A percentile compares a stretch with the other conserved stretches of the same genome.
These are phyloP conservation scores for Neolentinus lepideus DNA, from an alignment of 1,284 basidiomycete species.

Conservation along the genomic window DNA sequence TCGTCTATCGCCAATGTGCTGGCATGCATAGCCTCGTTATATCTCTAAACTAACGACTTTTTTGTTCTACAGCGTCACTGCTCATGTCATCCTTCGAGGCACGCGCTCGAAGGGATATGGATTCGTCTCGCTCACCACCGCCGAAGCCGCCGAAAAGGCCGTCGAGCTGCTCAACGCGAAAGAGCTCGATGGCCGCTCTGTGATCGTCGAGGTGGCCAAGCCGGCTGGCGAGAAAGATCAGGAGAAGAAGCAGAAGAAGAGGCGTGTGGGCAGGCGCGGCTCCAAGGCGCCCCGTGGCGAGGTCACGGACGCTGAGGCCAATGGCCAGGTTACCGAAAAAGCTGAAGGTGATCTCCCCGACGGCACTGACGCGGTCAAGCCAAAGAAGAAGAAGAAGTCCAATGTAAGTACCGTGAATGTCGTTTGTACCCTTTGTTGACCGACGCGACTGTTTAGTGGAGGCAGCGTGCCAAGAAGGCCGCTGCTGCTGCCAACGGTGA, in stretches of 20 bases:
- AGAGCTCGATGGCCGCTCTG: slow-evolving; percentile 81
- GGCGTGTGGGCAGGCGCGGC: slow-evolving; percentile 74
- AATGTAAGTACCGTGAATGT: slow-evolving; percentile 37
- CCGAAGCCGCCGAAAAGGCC: slow-evolving; percentile 80
- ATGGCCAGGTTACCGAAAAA: slow-evolving; percentile 59
- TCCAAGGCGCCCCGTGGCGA: slow-evolving; percentile 78
- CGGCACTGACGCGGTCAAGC: slow-evolving; percentile 54
- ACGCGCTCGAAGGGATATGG: slow-evolving; percentile 85
- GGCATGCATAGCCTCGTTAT: slow-evolving; percentile 9
- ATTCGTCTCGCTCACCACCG: slow-evolving; percentile 78
- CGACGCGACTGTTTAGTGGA: background rate
- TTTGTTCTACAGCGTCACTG: slow-evolving; percentile 47
- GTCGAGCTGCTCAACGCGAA: slow-evolving; percentile 82
- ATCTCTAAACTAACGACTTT: slow-evolving; percentile 12
- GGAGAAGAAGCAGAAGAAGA: slow-evolving; percentile 70
- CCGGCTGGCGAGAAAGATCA: slow-evolving; percentile 80
- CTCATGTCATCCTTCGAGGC: slow-evolving; percentile 77
- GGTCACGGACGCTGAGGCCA: slow-evolving; percentile 79
- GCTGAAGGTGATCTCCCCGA: slow-evolving; percentile 35
- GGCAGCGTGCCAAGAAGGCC: slow-evolving; percentile 38
- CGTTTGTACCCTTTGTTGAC: slow-evolving; percentile 8
- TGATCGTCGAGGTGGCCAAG: slow-evolving; percentile 88
- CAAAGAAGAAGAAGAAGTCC: slow-evolving; percentile 77
- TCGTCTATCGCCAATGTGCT: slow-evolving; percentile 27
- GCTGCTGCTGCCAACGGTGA: slow-evolving; percentile 23